phyloP scores from a whole-genome alignment of 202 grass and related monocot species.

The Brachypodium distachyon region DNA sequence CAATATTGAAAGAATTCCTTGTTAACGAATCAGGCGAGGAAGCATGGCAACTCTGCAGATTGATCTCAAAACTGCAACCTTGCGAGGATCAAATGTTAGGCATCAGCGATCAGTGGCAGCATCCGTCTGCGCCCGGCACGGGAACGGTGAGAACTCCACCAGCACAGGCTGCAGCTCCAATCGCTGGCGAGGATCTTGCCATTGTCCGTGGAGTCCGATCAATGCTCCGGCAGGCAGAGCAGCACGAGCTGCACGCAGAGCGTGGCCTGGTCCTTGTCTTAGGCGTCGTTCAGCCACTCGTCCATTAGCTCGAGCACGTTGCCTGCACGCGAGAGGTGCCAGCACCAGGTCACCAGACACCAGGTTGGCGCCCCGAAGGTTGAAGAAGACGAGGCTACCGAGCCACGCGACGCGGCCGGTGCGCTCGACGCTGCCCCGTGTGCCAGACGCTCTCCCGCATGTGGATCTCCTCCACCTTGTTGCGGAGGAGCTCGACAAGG shows the following conservation, averaged over 20 bases:
- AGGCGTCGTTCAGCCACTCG: conserved; percentile 45
- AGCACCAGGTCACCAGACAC: conserved; percentile 83
- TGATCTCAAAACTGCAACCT: neutral
- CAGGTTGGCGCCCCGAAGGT: too few species aligned
- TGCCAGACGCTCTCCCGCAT: too few species aligned
- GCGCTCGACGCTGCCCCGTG: too few species aligned
- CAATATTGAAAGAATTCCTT: conserved; percentile 14
- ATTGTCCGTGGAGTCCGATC: conserved; percentile 71
- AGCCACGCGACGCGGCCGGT: too few species aligned
- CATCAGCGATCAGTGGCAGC: neutral
- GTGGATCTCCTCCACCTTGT: too few species aligned
- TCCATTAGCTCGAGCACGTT: conserved; percentile 82
- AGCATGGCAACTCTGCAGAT: too few species aligned
- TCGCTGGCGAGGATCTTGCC: conserved; percentile 77
- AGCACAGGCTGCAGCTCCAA: conserved; percentile 58
- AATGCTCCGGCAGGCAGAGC: conserved; percentile 59
- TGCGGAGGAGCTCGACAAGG: too few species aligned
- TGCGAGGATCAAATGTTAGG: too few species aligned
- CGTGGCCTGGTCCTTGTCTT: conserved; percentile 52
- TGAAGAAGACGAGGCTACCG: too few species aligned
- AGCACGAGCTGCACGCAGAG: conserved; percentile 73
- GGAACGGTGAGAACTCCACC: conserved; percentile 58
- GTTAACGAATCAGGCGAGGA: neutral
- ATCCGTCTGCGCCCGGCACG: conserved; percentile 18
- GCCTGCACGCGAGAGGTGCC: conserved; percentile 62